These are phyloP conservation scores for Nothopassalora personata DNA, from an alignment of 2,329 filamentous ascomycete species.

Conservation along the genomic window DNA sequence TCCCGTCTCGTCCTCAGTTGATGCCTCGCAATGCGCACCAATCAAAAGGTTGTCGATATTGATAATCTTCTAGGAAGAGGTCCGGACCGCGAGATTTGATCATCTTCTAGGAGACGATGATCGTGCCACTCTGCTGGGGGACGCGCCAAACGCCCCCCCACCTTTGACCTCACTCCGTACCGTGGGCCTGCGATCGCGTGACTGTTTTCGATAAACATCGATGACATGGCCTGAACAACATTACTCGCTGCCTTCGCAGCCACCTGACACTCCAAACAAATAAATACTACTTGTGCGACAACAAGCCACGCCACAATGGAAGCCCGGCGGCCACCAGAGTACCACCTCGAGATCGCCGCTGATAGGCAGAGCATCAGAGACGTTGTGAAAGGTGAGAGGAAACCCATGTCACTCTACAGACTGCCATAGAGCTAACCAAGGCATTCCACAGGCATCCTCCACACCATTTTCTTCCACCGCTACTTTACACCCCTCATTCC, in stretches of 20 bases:
- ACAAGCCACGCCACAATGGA: conserved; percentile 49
- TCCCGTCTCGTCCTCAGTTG: neutral
- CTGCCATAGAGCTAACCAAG: neutral
- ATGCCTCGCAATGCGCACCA: conserved; percentile 1
- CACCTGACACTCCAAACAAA: neutral
- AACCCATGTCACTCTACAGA: neutral
- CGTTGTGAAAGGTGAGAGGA: conserved; percentile 69
- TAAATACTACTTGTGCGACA: neutral
- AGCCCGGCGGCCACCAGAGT: conserved; percentile 68
- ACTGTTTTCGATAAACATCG: neutral
- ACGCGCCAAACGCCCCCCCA: neutral
- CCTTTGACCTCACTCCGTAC: neutral
- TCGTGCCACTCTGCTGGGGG: neutral
- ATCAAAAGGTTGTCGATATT: conserved; percentile 4
- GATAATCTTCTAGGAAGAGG: neutral
- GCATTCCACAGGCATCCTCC: conserved; percentile 67
- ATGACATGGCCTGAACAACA: conserved; percentile 2
- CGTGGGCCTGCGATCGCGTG: neutral
- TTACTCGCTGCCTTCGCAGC: conserved; percentile 7
- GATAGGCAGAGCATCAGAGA: conserved; percentile 87
- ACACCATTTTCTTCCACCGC: conserved; percentile 98
- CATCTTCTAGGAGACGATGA: neutral
- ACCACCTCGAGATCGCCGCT: conserved; percentile 88
- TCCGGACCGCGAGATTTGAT: neutral
- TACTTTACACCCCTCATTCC: conserved; percentile 87